These are phyloP conservation scores for Striga hermonthica DNA, from an alignment of 305 asterid genomes.

Conservation along the genomic window DNA sequence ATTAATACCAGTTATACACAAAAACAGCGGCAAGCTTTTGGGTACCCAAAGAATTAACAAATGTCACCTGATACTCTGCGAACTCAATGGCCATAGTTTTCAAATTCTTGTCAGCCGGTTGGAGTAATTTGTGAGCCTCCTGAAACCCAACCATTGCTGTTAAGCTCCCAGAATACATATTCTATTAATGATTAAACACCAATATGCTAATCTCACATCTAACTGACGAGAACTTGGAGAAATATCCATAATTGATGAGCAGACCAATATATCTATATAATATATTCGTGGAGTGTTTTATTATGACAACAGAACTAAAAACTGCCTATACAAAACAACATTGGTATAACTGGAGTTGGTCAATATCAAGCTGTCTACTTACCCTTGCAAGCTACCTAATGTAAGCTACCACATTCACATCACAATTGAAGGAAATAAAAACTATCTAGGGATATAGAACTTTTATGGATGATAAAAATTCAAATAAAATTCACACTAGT, in stretches of 20 bases:
- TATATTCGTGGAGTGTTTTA: neutral
- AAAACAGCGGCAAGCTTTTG: slow-evolving; percentile 16
- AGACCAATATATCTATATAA: neutral
- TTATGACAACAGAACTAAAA: neutral
- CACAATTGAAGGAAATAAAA: neutral
- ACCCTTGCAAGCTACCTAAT: neutral
- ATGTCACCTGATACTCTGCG: slow-evolving; percentile 85
- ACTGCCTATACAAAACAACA: neutral
- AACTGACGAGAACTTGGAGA: neutral
- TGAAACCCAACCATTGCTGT: slow-evolving; percentile 41
- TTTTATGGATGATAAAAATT: neutral
- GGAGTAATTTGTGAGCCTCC: slow-evolving; percentile 90
- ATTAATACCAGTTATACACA: slow-evolving; percentile 9
- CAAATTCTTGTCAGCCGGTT: slow-evolving; percentile 72
- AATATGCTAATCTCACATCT: neutral
- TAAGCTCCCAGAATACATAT: slow-evolving; percentile 11
- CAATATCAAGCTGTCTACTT: neutral
- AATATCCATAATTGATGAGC: neutral
- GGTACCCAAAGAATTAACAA: slow-evolving; percentile 17
- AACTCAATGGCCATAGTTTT: slow-evolving; percentile 83
- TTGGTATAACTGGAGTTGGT: too few species aligned
- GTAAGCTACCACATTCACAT: neutral
- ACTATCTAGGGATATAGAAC: neutral
- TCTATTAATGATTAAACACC: neutral
- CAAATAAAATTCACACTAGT: neutral